phyloP scores from a whole-genome alignment of 116 monocot genomes.

The Cymodocea nodosa region DNA sequence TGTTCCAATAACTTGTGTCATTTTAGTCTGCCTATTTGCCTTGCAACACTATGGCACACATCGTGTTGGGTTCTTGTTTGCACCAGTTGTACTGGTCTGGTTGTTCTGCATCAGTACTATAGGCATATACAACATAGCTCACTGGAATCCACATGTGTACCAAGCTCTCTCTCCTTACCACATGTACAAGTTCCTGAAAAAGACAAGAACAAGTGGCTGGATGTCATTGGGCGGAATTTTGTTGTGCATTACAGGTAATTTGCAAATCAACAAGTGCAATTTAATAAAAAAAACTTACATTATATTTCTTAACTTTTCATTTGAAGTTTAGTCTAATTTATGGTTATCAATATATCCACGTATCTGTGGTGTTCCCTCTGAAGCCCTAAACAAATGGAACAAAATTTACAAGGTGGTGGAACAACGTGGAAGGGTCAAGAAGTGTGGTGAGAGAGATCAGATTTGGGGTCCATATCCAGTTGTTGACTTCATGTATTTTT shows the following conservation, averaged over 20 bases:
- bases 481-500: too few species aligned
- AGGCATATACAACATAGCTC: conserved; percentile 74
- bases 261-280: background rate
- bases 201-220: conserved; percentile 84
- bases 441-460: too few species aligned
- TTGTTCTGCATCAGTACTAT: conserved; percentile 68
- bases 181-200: conserved; percentile 88
- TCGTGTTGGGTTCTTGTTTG: conserved; percentile 75
- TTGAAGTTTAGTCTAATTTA: background rate
- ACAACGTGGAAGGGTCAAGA: too few species aligned
- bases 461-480: too few species aligned
- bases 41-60: conserved; percentile 95
- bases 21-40: conserved; percentile 68
- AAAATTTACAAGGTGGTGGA: too few species aligned
- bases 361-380: too few species aligned
- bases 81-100: conserved; percentile 76
- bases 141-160: conserved; percentile 82
- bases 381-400: too few species aligned
- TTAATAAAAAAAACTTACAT: background rate
- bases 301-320: background rate
- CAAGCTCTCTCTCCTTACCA: conserved; percentile 87
- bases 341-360: too few species aligned
- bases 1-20: conserved; percentile 85
- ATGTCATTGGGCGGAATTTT: conserved; percentile 97
- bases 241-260: conserved; percentile 76